Conservation (phyloP, 139 green algal genomes). For the Chlamydomonas sphaeroides region DNA sequence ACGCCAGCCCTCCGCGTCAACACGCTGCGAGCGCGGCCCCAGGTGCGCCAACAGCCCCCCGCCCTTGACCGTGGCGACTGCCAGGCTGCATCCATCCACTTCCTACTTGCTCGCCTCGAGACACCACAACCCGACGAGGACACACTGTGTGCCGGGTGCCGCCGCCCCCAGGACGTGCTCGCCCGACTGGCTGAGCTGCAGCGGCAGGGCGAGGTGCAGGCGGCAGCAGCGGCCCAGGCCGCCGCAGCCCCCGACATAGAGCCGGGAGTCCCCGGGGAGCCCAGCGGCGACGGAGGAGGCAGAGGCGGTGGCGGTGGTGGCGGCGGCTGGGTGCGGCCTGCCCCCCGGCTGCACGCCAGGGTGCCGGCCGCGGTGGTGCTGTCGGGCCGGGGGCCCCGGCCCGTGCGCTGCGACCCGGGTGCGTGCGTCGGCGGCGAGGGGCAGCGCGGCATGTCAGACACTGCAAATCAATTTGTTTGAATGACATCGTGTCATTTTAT, state of each 20-base stretch:
- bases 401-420: neutral
- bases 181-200: neutral
- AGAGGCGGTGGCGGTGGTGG: neutral
- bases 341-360: neutral
- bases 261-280: neutral
- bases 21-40: neutral
- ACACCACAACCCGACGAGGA: too few species aligned
- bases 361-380: neutral
- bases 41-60: neutral
- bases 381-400: neutral
- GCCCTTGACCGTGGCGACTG: too few species aligned
- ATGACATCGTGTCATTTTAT: too few species aligned
- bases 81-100: too few species aligned
- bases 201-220: neutral
- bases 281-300: too few species aligned
- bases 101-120: neutral
- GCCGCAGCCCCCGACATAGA: neutral
- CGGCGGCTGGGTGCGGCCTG: neutral
- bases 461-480: neutral
- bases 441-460: too few species aligned
- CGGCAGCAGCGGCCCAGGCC: neutral
- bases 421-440: neutral
- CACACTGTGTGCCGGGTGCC: neutral
- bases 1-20: slow-evolving; percentile 14
- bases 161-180: slow-evolving; percentile 1